phyloP scores from a whole-genome alignment of 257 asterid species.

The Solanum habrochaites region DNA sequence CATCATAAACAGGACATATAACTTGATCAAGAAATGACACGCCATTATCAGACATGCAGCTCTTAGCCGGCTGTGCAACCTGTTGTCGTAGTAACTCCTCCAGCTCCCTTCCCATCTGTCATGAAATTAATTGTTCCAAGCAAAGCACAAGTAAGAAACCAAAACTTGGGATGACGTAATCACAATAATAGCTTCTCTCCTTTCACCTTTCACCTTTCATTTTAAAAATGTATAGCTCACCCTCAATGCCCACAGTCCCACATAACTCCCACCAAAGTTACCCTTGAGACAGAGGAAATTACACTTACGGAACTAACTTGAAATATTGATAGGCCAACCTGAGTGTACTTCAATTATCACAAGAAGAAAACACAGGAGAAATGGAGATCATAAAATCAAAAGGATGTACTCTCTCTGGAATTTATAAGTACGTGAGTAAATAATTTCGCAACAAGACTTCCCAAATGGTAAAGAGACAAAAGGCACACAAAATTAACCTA shows the following conservation, averaged over 20 bases:
- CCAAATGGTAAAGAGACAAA: not conserved
- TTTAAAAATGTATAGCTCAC: not conserved
- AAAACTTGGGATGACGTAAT: not conserved
- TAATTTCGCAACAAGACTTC: not conserved
- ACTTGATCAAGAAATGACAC: conserved; percentile 91
- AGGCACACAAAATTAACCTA: conserved; percentile 24
- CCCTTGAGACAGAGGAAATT: not conserved
- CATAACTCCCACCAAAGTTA: not conserved
- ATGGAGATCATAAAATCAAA: not conserved
- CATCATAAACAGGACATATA: conserved; percentile 72
- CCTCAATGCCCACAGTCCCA: not conserved
- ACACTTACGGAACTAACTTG: not conserved
- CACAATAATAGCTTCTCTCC: not conserved
- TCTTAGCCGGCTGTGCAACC: conserved; percentile 74
- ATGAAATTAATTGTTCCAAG: conserved; percentile 9
- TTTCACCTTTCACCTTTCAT: not conserved
- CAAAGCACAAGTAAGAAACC: conserved; percentile 1
- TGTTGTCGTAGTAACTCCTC: conserved; percentile 58
- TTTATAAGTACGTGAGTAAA: not conserved
- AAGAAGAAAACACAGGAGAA: not conserved
- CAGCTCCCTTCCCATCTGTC: conserved; percentile 93
- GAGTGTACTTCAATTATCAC: not conserved
- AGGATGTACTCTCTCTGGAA: not conserved
- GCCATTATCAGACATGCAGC: conserved; percentile 66
- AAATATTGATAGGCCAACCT: not conserved